Evolutionary conservation across 805 yeast genomes (phyloP), one percentile per base, ranked within the genome.

Genomic region (Candida chauliodis): DNA sequence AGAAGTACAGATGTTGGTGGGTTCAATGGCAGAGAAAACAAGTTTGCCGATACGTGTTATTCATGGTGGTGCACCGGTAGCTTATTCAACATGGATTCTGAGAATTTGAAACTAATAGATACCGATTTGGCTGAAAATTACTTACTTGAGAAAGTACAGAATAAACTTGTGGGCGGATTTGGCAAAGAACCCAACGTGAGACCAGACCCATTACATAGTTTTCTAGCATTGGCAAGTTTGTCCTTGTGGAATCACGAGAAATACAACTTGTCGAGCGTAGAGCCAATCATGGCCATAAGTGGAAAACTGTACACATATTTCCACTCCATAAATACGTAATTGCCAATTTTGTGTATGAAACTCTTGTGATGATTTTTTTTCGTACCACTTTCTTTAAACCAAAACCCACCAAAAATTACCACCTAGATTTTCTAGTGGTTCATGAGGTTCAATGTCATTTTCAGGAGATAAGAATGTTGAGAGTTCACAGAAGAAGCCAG

Each of bases 11-110:
- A 83, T 51, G 60, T 61, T 37, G 96, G 96, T 2, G 91, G 91
- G 0, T 79, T 85, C 54, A 86, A 88, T 56, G 97, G 97, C 1
- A 68, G 97, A 33, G 79, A 76, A n/a, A 87, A 87, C 56, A 89
- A 89, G 56, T 73, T 70, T 41, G 84, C 84, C 3, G 97, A 89
- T 58, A 83, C 95, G 0, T 89, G 97, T 62, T 89, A 89, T 53
- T 75, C 83, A 5, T 89, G 88, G 71, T 89, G 96, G 96, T 75
- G 78, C 32, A 50, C 78, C 11, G 90, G 77, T 2, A 66, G 86
- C 4, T 61, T 87, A 44, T 48, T 53, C 1, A 48, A 82, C 10
- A 49, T 86, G 17, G 40, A 46, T 15, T 36, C 37, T 0, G 14
- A 42, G 10, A 45, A 49, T n/a, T 37, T 56, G 16, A 40, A 42